phyloP scores from a whole-genome alignment of 2,329 filamentous ascomycete species.

The Venturia pyrina region DNA sequence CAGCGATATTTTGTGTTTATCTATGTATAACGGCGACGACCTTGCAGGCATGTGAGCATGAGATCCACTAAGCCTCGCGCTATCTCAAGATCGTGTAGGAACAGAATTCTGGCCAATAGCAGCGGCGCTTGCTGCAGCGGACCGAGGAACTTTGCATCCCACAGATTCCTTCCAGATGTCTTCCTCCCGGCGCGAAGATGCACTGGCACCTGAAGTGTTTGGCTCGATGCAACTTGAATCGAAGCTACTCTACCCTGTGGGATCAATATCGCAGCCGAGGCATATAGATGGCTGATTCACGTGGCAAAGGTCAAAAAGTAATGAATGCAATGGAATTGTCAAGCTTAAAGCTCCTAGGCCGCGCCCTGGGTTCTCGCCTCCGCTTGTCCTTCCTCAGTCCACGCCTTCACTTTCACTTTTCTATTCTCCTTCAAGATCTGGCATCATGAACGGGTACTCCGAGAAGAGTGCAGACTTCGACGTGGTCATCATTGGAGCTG shows the following conservation, averaged over 20 bases:
- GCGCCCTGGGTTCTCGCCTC: not conserved
- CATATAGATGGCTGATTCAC: slow-evolving; percentile 1
- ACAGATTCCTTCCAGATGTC: not conserved
- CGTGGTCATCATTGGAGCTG: slow-evolving; percentile 58
- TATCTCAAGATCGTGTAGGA: not conserved
- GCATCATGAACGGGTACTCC: slow-evolving; percentile 15
- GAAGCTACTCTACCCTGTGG: not conserved
- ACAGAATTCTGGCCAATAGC: not conserved
- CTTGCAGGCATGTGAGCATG: not conserved
- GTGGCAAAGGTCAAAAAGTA: not conserved
- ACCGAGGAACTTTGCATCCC: not conserved
- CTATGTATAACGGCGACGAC: not conserved
- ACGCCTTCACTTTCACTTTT: not conserved
- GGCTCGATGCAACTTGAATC: not conserved
- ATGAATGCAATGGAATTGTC: not conserved
- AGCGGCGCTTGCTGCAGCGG: not conserved
- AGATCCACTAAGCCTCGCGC: not conserved
- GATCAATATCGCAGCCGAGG: not conserved
- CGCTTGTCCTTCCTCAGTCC: not conserved
- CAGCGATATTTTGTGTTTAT: not conserved
- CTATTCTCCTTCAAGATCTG: not conserved
- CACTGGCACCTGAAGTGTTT: not conserved
- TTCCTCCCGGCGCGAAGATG: not conserved
- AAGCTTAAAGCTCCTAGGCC: not conserved
- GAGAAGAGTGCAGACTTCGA: slow-evolving; percentile 24